Conservation (phyloP, 371 early-diverging fungal species). For the Apophysomyces ossiformis region DNA sequence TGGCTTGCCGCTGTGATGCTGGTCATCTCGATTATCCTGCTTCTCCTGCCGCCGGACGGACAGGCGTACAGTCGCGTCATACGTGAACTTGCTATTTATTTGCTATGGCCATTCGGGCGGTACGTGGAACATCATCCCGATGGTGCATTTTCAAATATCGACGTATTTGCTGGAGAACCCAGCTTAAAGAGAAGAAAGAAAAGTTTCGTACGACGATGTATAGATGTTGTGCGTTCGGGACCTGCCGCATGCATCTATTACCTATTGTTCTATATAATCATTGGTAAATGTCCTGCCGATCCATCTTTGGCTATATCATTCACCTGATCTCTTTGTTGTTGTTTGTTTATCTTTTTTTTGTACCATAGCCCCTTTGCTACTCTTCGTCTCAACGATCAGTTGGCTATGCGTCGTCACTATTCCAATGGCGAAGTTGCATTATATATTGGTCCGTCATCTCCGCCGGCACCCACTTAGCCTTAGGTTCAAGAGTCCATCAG, state of each 20-base stretch:
- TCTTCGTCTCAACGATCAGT: constrained; percentile 78
- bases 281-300: constrained; percentile 44
- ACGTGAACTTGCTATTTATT: constrained; percentile 73
- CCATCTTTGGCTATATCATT: too few species aligned
- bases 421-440: constrained; percentile 94
- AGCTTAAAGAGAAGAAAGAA: constrained; percentile 22
- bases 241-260: constrained; percentile 73
- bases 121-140: constrained; percentile 71
- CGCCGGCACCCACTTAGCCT: constrained; percentile 78
- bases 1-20: constrained; percentile 79
- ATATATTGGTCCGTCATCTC: constrained; percentile 75
- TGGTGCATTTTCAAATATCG: constrained; percentile 29
- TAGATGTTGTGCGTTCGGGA: constrained; percentile 46
- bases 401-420: constrained; percentile 91
- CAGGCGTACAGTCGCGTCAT: constrained; percentile 64
- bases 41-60: constrained; percentile 58
- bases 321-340: neutral
- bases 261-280: constrained; percentile 49
- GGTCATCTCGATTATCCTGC: constrained; percentile 56
- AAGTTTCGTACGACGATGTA: constrained; percentile 20
- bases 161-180: constrained; percentile 14
- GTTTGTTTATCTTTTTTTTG: neutral
- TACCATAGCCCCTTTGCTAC: constrained; percentile 73
- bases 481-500: constrained; percentile 24
- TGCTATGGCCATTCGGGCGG: constrained; percentile 95